phyloP scores from a whole-genome alignment of 768 basidiomycete genomes.

The Termitomyces sp. region DNA sequence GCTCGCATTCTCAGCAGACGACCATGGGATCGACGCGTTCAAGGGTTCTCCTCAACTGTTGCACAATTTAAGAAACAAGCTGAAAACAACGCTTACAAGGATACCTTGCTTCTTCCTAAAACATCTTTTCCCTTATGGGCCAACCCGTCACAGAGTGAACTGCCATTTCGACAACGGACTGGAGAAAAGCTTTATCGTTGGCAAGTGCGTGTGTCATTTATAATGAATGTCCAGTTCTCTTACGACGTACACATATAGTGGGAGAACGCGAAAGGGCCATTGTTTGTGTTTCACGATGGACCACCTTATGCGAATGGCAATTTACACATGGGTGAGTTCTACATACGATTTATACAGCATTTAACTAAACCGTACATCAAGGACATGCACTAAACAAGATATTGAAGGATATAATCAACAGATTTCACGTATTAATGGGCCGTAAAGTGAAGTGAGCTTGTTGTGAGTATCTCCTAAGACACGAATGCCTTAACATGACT shows the following conservation, averaged over 20 bases:
- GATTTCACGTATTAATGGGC: slow-evolving; percentile 78
- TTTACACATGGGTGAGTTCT: slow-evolving; percentile 79
- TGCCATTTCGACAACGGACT: slow-evolving; percentile 51
- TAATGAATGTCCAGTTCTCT: background rate
- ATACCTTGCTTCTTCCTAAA: slow-evolving; percentile 75
- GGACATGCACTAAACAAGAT: slow-evolving; percentile 97
- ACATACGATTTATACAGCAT: background rate
- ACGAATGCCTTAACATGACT: slow-evolving; percentile 2
- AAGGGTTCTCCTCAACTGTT: slow-evolving; percentile 4
- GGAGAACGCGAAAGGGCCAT: slow-evolving; percentile 55
- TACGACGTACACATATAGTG: slow-evolving; percentile 33
- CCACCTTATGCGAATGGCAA: slow-evolving; percentile 98
- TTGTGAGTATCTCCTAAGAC: background rate
- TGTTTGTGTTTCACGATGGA: slow-evolving; percentile 90
- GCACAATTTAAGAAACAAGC: background rate
- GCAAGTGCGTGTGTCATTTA: slow-evolving; percentile 47
- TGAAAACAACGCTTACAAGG: slow-evolving; percentile 37
- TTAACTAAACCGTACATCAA: slow-evolving; percentile 22
- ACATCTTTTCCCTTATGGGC: slow-evolving; percentile 74
- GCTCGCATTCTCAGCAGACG: background rate
- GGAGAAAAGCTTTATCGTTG: slow-evolving; percentile 71
- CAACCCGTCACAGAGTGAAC: slow-evolving; percentile 58
- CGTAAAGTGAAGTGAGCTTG: slow-evolving; percentile 69
- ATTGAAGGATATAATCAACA: slow-evolving; percentile 91
- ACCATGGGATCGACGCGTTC: slow-evolving; percentile 9